phyloP scores from a whole-genome alignment of 495 filamentous ascomycete genomes.

The Darksidea phi region DNA sequence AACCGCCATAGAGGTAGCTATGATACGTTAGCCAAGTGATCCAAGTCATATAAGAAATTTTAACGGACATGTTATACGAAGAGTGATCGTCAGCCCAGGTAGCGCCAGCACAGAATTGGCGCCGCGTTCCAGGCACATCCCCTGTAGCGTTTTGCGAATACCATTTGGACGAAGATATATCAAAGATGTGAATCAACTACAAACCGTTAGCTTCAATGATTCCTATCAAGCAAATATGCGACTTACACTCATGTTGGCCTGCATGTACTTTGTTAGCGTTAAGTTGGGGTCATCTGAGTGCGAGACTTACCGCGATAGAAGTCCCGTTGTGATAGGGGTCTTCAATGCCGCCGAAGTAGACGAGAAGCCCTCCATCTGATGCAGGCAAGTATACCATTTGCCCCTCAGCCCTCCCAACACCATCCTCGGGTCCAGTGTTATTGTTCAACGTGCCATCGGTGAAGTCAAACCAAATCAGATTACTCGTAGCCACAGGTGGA shows the following conservation, averaged over 20 bases:
- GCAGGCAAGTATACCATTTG: conserved; percentile 52
- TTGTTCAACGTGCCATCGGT: conserved; percentile 46
- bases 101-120: conserved; percentile 56
- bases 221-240: neutral
- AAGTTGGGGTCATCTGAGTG: neutral
- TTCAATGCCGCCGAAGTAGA: conserved; percentile 54
- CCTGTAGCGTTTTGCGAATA: conserved; percentile 55
- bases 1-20: conserved; percentile 56
- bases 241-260: conserved; percentile 41
- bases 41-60: neutral
- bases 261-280: conserved; percentile 13
- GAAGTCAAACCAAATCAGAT: conserved; percentile 51
- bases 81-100: conserved; percentile 56
- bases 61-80: conserved; percentile 54
- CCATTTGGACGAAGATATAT: conserved; percentile 54
- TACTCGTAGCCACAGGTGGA: conserved; percentile 41
- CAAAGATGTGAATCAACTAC: conserved; percentile 51
- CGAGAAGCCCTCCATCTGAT: conserved; percentile 53
- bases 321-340: conserved; percentile 38
- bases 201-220: conserved; percentile 1
- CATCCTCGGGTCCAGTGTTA: conserved; percentile 47
- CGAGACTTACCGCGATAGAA: conserved; percentile 28
- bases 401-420: conserved; percentile 47
- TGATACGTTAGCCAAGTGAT: neutral
- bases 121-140: conserved; percentile 45